Evolutionary conservation across 176 grass and related monocot genomes (phyloP), one percentile per base, ranked within the genome.

Genomic region (Avena eriantha): DNA sequence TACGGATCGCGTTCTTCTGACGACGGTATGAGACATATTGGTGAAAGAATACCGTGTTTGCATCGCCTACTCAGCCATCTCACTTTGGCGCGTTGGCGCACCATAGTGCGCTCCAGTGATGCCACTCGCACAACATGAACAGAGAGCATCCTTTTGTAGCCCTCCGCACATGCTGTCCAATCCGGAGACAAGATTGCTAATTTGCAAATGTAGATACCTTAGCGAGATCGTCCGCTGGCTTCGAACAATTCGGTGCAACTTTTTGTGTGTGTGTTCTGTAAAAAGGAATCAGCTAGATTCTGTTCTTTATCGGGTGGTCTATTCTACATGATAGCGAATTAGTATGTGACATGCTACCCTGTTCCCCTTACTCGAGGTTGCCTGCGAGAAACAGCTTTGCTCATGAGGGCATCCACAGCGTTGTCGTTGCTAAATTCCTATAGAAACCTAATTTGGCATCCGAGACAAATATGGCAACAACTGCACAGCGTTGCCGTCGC

Each of bases 161-260:
- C 73, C 19, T 48, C 17, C 35, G n/a, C 41, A 33, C 10, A 33
- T 83, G 80, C 18, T 69, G 19, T 83, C 80, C 41, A 60, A 71
- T 59, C 63, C 7, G 24, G 60, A 69, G 61, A 73, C 13, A 70
- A 69, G 56, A 83, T 22, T 83, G 12, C 59, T 61, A 49, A 73
- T 59, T 81, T 29, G 39, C 68, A 33, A 24, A 3, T 23, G 17
- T 29, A 85, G 46, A 71, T 78, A 71, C 63, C 63, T 83, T 56
- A 48, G 21, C 21, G 26, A 84, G 65, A 39, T 29, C 65, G 36
- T 64, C 19, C 64, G 51, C 54, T 61, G 10, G 5, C 1, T 49
- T 48, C 2, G 33, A 55, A 63, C 33, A 33, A 22, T 21, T 36
- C n/a, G 10, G 18, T 10, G 23, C 53, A 47, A 24, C 21, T 36